Base-by-base conservation (phyloP, 148 eudicot species). In the Chenopodium quinoa region DNA sequence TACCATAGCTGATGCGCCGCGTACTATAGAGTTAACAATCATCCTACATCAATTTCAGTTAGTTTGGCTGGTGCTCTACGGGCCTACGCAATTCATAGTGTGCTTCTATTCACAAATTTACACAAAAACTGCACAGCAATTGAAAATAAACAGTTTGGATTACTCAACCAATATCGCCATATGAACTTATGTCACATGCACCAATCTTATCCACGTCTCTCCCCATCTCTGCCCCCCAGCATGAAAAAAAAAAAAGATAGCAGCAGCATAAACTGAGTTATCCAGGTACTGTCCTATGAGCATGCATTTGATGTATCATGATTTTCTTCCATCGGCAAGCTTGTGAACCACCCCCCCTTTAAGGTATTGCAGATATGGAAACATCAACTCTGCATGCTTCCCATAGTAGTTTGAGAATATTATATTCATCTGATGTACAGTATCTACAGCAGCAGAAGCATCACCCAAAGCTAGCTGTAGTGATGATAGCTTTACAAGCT, bases 401-500 rank as follows among this genome's bases (percentile, higher is more conserved):
- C 99, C 99, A 83, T 93, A 91, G 71, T 93, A 88, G 78, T 79
- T 88, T 9, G 87, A 87, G 82, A 88, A 91, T 72, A 95, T 95
- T 56, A 75, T 75, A 69, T 56, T 68, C 60, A 88, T 65, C 69
- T 85, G 88, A 69, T 63, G 77, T 47, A 89, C 79, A 73, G 84
- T 86, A 47, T 88, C 93, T 46, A 67, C 71, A 23, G 71, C 71
- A 23, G 85, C 87, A 80, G 78, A 76, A 79, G 80, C 29, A 58
- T 91, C 90, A 47, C 84, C 89, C 78, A 90, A 16, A 7, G 90
- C 86, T 60, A 87, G 78, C 89, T 90, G 93, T 81, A 95, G 85
- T 25, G 99, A 92, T 75, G 93, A 83, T 58, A 93, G 92, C 85
- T 95, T 95, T 32, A 93, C 79, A 84, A 95, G 84, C 75, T 95